These are phyloP conservation scores for Leishmania mexicana DNA, from an alignment of 208 protist species.

Conservation along the genomic window DNA sequence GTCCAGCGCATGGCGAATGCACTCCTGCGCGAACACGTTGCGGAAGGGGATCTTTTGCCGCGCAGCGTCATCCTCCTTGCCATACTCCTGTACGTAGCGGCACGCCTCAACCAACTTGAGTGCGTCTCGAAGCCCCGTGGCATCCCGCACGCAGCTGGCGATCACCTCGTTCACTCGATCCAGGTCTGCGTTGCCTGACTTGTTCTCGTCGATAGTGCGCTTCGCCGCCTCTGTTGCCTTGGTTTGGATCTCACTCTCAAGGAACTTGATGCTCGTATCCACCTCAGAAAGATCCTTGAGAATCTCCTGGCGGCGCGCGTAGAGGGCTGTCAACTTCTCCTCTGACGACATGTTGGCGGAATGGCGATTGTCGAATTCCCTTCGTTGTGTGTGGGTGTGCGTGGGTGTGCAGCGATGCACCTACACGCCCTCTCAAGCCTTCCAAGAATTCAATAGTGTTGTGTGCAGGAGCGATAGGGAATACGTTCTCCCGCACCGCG, in stretches of 20 bases:
- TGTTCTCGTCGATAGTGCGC: slow-evolving; percentile 34
- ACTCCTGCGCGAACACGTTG: slow-evolving; percentile 74
- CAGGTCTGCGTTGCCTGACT: slow-evolving; percentile 41
- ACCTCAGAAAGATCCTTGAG: slow-evolving; percentile 83
- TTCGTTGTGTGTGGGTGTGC: not conserved
- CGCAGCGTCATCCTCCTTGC: slow-evolving; percentile 29
- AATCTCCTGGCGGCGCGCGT: slow-evolving; percentile 73
- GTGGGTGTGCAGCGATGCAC: not conserved
- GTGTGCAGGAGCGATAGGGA: not conserved
- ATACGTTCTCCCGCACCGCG: not conserved
- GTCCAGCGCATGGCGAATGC: slow-evolving; percentile 46
- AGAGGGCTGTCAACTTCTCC: slow-evolving; percentile 66
- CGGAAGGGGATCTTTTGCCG: slow-evolving; percentile 61
- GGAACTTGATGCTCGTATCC: slow-evolving; percentile 59
- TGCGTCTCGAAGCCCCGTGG: slow-evolving; percentile 72
- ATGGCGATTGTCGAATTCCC: not conserved
- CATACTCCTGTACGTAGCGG: slow-evolving; percentile 50
- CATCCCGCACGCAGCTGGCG: slow-evolving; percentile 57
- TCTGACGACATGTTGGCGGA: slow-evolving; percentile 27
- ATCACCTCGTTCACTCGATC: slow-evolving; percentile 62
- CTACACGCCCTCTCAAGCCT: not conserved
- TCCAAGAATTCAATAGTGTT: not conserved
- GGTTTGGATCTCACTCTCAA: slow-evolving; percentile 68
- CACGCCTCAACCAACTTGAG: slow-evolving; percentile 76
- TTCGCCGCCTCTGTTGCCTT: slow-evolving; percentile 33